Percentiles rank a stretch among this genome's conserved stretches.
Conservation (phyloP, 164 flowering plant species). For the Kalanchoe fedtschenkoi region DNA sequence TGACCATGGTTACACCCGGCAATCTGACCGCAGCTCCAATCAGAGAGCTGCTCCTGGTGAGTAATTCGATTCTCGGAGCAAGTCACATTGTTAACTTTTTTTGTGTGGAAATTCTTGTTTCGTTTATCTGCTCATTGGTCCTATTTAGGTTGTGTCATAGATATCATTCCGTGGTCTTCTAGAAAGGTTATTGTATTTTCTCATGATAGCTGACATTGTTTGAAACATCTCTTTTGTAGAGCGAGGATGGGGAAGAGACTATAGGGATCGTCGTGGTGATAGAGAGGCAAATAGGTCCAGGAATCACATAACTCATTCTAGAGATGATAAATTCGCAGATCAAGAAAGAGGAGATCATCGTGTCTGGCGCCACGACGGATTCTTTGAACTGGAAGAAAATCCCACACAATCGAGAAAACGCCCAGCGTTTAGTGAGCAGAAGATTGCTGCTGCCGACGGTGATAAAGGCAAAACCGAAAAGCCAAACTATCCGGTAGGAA, state of each 20-base stretch:
- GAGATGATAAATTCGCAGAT: constrained; percentile 31
- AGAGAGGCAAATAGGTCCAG: constrained; percentile 17
- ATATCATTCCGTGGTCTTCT: not conserved
- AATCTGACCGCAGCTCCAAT: constrained; percentile 47
- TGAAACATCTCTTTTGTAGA: constrained; percentile 25
- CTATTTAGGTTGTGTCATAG: not conserved
- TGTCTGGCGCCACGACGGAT: constrained; percentile 69
- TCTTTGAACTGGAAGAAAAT: constrained; percentile 39
- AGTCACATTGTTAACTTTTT: not conserved
- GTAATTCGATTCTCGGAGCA: constrained; percentile 7
- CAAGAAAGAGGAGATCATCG: constrained; percentile 21
- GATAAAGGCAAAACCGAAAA: constrained; percentile 24
- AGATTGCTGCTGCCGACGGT: constrained; percentile 30
- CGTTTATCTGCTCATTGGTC: not conserved
- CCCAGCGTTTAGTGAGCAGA: constrained; percentile 85
- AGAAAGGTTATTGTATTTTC: not conserved
- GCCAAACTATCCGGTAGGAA: constrained; percentile 19
- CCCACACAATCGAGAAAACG: constrained; percentile 41
- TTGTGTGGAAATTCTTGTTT: not conserved
- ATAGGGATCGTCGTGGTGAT: constrained; percentile 29
- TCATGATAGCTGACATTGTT: not conserved
- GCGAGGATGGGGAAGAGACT: constrained; percentile 45
- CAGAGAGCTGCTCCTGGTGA: constrained; percentile 42
- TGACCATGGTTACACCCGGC: constrained; percentile 67
- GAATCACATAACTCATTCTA: constrained; percentile 17